Evolutionary conservation across 2,329 filamentous ascomycete species (phyloP).

Genomic region (Xylaria sp.): DNA sequence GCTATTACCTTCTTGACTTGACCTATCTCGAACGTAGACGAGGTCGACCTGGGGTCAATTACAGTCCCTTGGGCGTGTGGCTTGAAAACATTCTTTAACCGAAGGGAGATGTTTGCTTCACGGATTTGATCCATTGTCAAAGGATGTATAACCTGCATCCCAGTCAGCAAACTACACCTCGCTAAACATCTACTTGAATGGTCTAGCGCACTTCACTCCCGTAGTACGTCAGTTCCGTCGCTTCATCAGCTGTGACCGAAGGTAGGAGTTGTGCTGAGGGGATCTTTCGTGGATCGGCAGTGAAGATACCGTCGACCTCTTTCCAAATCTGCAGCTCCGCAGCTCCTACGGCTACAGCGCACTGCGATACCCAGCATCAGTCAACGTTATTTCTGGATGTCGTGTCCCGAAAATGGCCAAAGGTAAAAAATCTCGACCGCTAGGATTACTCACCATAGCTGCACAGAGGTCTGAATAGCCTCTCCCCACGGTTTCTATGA

Average conservation of each 20-base stretch:
- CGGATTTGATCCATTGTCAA: conserved; percentile 83
- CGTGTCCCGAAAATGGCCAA: no score
- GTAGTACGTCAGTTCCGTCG: conserved; percentile 79
- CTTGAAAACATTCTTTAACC: conserved; percentile 76
- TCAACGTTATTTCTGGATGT: not conserved
- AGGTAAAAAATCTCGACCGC: not conserved
- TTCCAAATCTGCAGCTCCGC: conserved; percentile 78
- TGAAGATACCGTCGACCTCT: conserved; percentile 79
- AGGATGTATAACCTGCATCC: conserved; percentile 75
- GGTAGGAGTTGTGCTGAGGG: conserved; percentile 76
- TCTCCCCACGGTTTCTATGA: conserved; percentile 73
- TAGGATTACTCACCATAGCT: conserved; percentile 56
- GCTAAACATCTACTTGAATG: not conserved
- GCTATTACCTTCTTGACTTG: conserved; percentile 36
- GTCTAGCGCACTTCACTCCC: conserved; percentile 61
- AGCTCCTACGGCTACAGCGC: conserved; percentile 72
- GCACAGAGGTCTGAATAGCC: conserved; percentile 79
- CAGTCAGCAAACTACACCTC: conserved; percentile 31
- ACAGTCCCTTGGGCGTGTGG: conserved; percentile 69
- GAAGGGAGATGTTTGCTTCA: conserved; percentile 69
- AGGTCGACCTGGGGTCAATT: conserved; percentile 63
- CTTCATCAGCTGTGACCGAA: conserved; percentile 79
- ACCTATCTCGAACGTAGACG: conserved; percentile 32
- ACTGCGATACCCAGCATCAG: conserved; percentile 40
- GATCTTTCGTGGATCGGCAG: conserved; percentile 82